These are phyloP conservation scores for Aspergillus arachidicola DNA, from an alignment of 2,329 filamentous ascomycete genomes.

Conservation along the genomic window DNA sequence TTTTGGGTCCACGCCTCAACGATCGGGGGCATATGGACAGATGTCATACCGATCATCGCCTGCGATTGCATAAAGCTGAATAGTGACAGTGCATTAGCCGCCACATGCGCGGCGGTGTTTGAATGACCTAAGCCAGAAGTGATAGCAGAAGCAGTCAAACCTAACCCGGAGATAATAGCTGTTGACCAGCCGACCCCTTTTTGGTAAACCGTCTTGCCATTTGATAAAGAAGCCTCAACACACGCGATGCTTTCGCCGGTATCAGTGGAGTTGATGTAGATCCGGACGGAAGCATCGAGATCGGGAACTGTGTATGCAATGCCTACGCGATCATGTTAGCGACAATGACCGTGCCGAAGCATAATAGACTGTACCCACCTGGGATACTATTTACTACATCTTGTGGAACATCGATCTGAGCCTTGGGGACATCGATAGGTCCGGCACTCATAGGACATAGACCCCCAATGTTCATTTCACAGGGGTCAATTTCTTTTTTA, in stretches of 20 bases:
- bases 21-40: slow-evolving; percentile 80
- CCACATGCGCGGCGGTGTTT: slow-evolving; percentile 92
- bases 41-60: slow-evolving; percentile 84
- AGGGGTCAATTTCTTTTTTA: slow-evolving; percentile 72
- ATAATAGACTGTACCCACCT: slow-evolving; percentile 44
- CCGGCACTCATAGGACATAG: slow-evolving; percentile 91
- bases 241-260: slow-evolving; percentile 73
- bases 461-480: slow-evolving; percentile 67
- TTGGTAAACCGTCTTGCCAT: slow-evolving; percentile 89
- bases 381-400: slow-evolving; percentile 69
- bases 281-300: slow-evolving; percentile 80
- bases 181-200: slow-evolving; percentile 87
- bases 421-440: slow-evolving; percentile 70
- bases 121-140: slow-evolving; percentile 89
- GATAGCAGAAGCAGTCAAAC: slow-evolving; percentile 80
- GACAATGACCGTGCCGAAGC: not conserved
- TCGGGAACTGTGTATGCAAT: slow-evolving; percentile 91
- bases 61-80: slow-evolving; percentile 95
- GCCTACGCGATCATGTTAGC: slow-evolving; percentile 40
- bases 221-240: slow-evolving; percentile 83
- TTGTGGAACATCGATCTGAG: slow-evolving; percentile 64
- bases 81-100: slow-evolving; percentile 89
- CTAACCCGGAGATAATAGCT: slow-evolving; percentile 82
- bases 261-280: slow-evolving; percentile 74
- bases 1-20: slow-evolving; percentile 94